Base-by-base conservation (phyloP, 176 grass and related monocot genomes). In the Eragrostis curvula region DNA sequence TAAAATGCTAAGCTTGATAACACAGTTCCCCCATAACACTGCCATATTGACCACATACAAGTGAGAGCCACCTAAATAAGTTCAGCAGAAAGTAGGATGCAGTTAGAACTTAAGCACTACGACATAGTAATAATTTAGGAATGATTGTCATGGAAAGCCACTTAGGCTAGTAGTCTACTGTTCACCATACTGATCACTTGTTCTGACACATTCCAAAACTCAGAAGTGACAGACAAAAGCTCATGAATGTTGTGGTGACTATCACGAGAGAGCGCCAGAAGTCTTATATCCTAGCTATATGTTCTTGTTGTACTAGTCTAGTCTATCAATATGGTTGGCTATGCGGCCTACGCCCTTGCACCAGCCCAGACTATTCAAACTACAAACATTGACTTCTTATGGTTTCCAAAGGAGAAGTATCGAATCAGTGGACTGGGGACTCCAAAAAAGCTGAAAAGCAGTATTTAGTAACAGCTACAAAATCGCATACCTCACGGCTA, bases 401-500 rank as follows among this genome's bases (percentile, higher is more conserved):
- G 14, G 15, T 70, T 70, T 36, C 24, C 65, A 53, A 9, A 8
- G 24, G 30, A 30, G 23, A 76, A 36, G 2, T 32, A 32, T 0
- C 16, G 17, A 77, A 68, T 45, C 39, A 62, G 23, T 16, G n/a
- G 4, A 36, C 21, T 16, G 0, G 32, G 57, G 0, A 60, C 44
- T 55, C 7, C 3, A 63, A 7, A 56, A 55, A 5, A 0, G 0
- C 55, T 45, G 74, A 75, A 13, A 85, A n/a, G 9, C 1, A 45
- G 32, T 36, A 36, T 36, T 27, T 25, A 50, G 51, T 53, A 75
- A 5, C 29, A 13, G 85, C 15, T 8, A 53, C 5, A 45, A 52
- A 41, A 63, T 32, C 0, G 9, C 57, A 77, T 90, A 99, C 96
- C 96, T 99, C 96, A 7, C 89, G 91, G 91, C 87, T 99, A 63